Base-by-base conservation (phyloP, 1,284 basidiomycete genomes). In the Sanghuangporus baumii region DNA sequence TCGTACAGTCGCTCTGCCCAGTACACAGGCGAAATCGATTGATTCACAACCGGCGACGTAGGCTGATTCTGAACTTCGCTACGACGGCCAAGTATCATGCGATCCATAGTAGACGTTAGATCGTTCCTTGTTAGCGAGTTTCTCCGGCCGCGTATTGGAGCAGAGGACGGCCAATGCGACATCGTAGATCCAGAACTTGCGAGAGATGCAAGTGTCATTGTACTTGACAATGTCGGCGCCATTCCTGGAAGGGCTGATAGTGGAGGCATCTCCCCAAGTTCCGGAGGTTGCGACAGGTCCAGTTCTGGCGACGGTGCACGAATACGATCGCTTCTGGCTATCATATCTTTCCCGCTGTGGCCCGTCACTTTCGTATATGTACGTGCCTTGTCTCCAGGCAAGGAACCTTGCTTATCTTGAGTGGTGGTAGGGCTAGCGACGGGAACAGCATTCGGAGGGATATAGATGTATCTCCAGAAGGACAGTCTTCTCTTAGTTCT, bases 391-490 rank as follows among this genome's bases (percentile, higher is more conserved):
- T 61, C 54, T 16, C 60, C 43, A 31, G 40, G 47, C 12, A 57
- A 34, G 9, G 41, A 38, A 8, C 60, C 60, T 18, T 18, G 52
- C 4, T 57, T 71, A 31, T 55, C 31, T 34, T 57, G 43, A 8
- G 31, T 8, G 23, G 47, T 31, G 9, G 37, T 26, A 23, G 65
- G 67, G 34, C 68, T 68, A 46, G 71, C 73, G 46, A 75, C 70
- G 3, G 79, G 83, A 2, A 76, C 74, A 66, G 82, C 81, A 66
- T 80, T 81, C 7, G 80, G 83, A 62, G 82, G 82, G 66, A 87
- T 75, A 66, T 86, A 87, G 0, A 78, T 79, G 70, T 91, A 91
- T 57, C 87, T 79, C 90, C 89, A 92, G 40, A 91, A 71, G 1
- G 84, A 81, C 1, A 91, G 66, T 51, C 77, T 77, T 8, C 73